Evolutionary conservation across 2,329 filamentous ascomycete genomes (phyloP).

Genomic region (Colletotrichum aenigma): DNA sequence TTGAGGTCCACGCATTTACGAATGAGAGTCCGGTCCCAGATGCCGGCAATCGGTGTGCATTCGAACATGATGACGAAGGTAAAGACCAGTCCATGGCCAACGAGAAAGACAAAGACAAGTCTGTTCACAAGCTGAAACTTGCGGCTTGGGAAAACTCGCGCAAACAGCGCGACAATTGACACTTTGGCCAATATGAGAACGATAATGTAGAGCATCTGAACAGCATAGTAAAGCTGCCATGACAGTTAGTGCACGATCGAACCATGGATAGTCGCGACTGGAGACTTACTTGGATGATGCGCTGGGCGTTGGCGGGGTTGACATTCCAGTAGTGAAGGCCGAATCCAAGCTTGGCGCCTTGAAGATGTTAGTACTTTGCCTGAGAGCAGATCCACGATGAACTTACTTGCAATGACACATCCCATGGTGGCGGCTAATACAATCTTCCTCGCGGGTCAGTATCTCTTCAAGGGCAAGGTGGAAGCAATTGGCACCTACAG

Average conservation of each 20-base stretch:
- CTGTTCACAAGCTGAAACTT: slow-evolving; percentile 21
- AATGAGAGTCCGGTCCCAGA: slow-evolving; percentile 18
- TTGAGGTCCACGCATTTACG: slow-evolving; percentile 13
- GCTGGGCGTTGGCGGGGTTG: slow-evolving; percentile 7
- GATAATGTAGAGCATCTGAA: slow-evolving; percentile 25
- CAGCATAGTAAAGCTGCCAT: slow-evolving; percentile 16
- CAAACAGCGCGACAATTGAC: slow-evolving; percentile 26
- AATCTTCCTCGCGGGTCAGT: not conserved
- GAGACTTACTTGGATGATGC: not conserved
- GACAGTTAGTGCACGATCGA: not conserved
- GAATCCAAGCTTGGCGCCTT: slow-evolving; percentile 17
- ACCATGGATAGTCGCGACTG: not conserved
- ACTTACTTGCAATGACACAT: slow-evolving; percentile 1
- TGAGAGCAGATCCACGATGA: too few relatives aligned
- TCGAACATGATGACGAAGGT: slow-evolving; percentile 25
- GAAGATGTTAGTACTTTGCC: not conserved
- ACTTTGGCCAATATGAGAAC: slow-evolving; percentile 26
- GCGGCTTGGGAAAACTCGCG: slow-evolving; percentile 21
- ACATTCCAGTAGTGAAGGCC: slow-evolving; percentile 28
- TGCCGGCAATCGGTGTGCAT: slow-evolving; percentile 16
- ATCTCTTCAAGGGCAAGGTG: too few relatives aligned
- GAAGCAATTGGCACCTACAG: not conserved
- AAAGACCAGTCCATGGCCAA: slow-evolving; percentile 22
- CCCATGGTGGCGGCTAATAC: not conserved
- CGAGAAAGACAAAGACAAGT: slow-evolving; percentile 7